Evolutionary conservation across 2,329 filamentous ascomycete genomes (phyloP).

Genomic region (Talaromyces albobiverticillius): DNA sequence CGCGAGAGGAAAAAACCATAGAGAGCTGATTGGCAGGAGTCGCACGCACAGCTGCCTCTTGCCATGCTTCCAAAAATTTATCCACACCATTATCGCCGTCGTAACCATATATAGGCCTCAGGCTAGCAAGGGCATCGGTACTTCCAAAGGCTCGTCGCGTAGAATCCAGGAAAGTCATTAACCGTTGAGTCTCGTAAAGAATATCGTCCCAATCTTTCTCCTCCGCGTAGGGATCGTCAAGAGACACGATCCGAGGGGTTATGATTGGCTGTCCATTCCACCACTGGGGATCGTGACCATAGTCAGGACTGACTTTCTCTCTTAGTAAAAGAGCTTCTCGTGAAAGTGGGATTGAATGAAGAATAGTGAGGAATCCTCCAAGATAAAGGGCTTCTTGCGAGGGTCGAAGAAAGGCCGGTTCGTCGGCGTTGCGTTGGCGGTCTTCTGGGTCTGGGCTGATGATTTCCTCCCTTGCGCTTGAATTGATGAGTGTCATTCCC

Average conservation of each 20-base stretch:
- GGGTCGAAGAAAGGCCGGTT: constrained; percentile 59
- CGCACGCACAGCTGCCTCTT: constrained; percentile 42
- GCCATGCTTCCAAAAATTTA: constrained; percentile 52
- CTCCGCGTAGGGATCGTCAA: constrained; percentile 31
- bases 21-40: constrained; percentile 41
- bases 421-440: constrained; percentile 45
- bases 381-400: constrained; percentile 52
- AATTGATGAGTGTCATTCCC: constrained; percentile 53
- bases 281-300: constrained; percentile 58
- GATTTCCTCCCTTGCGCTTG: constrained; percentile 51
- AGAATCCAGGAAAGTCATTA: constrained; percentile 60
- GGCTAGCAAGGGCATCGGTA: constrained; percentile 47
- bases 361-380: constrained; percentile 58
- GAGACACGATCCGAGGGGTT: constrained; percentile 50
- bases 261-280: constrained; percentile 58
- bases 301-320: constrained; percentile 45
- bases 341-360: constrained; percentile 59
- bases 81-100: constrained; percentile 36
- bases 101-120: constrained; percentile 35
- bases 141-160: constrained; percentile 60
- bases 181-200: constrained; percentile 57
- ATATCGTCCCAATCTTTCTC: constrained; percentile 44
- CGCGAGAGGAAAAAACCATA: constrained; percentile 46
- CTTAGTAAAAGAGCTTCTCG: constrained; percentile 56
- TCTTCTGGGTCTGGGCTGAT: constrained; percentile 53